Base-by-base conservation (phyloP, 2,329 filamentous ascomycete species). In the Dothistroma septosporum region DNA sequence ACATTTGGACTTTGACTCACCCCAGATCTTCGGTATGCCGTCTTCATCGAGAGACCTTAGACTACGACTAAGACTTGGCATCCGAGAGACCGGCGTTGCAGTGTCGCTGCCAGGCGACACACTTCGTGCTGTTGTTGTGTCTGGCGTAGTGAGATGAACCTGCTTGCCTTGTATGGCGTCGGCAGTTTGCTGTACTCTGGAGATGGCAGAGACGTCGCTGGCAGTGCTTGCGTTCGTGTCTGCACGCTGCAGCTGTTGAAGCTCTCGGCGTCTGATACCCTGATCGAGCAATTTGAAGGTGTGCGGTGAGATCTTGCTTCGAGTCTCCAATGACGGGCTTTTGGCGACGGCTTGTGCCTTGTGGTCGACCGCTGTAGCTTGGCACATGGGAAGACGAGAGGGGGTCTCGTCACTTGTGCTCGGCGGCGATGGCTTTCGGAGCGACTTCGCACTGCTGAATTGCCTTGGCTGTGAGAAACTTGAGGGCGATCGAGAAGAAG, bases 211-310 rank as follows among this genome's bases (percentile, higher is more conserved):
- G 12, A 33, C 58, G 21, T 60, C 61, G 35, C 63, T 66, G 41
- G 55, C 57, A 35, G 47, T 55, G 53, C 61, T 68, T 46, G 37
- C 60, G 22, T 61, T 64, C 46, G 63, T 64, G 28, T 61, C 62
- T 19, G 56, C 49, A 33, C 64, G 64, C 54, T 66, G 55, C 33
- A 68, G 54, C 33, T 68, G 64, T 54, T 66, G 55, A 31, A 68
- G 54, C 33, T 68, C 65, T 21, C 67, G 65, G 22, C 67, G 58
- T 58, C 65, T 68, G 24, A 65, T 64, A 22, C 66, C 69, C 16
- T 70, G 64, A 33, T 71, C 70, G 4, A 72, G 63, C 12, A 70
- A 59, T 10, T 67, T 63, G 16, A 72, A 58, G 31, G 70, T 63
- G 24, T 65, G 55, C 6, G 68, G 62, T 3, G 64, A 62, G 4